Percentiles rank a stretch among this genome's conserved stretches.
Evolutionary conservation across 176 grass and related monocot genomes (phyloP).

Genomic region (Carex littledalei): DNA sequence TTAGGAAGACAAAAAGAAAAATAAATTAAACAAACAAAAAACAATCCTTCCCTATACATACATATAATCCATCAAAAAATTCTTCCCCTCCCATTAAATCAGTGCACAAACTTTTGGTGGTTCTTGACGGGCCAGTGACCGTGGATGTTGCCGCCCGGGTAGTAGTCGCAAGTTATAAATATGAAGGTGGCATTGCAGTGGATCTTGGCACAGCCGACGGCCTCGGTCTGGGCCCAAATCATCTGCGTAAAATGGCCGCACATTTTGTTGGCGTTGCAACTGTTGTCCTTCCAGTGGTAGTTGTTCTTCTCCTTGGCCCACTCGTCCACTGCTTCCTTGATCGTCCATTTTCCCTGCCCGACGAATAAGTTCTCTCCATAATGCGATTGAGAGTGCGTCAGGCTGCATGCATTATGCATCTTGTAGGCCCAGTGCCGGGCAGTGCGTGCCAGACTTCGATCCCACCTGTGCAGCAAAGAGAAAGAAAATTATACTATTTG

Average conservation of each 20-base stretch:
- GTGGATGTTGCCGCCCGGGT: conserved; percentile 36
- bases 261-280: conserved; percentile 30
- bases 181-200: conserved; percentile 32
- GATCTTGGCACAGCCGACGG: conserved; percentile 35
- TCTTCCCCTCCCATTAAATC: background rate
- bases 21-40: background rate
- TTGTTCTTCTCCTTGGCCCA: conserved; percentile 37
- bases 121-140: conserved; percentile 31
- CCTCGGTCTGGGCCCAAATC: conserved; percentile 35
- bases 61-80: conserved; percentile 4
- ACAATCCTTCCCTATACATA: background rate
- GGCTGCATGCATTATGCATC: conserved; percentile 33
- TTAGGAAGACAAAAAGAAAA: background rate
- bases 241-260: conserved; percentile 61
- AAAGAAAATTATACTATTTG: background rate
- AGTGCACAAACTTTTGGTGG: conserved; percentile 10
- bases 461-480: conserved; percentile 26
- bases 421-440: conserved; percentile 47
- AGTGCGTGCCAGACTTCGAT: conserved; percentile 30
- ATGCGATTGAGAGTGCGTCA: conserved; percentile 24
- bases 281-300: conserved; percentile 36
- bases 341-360: conserved; percentile 33
- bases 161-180: conserved; percentile 57
- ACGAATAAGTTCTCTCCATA: conserved; percentile 52
- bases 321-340: conserved; percentile 9